Conservation (phyloP, 2,329 filamentous ascomycete species). For the Sporothrix pseudoabietina region DNA sequence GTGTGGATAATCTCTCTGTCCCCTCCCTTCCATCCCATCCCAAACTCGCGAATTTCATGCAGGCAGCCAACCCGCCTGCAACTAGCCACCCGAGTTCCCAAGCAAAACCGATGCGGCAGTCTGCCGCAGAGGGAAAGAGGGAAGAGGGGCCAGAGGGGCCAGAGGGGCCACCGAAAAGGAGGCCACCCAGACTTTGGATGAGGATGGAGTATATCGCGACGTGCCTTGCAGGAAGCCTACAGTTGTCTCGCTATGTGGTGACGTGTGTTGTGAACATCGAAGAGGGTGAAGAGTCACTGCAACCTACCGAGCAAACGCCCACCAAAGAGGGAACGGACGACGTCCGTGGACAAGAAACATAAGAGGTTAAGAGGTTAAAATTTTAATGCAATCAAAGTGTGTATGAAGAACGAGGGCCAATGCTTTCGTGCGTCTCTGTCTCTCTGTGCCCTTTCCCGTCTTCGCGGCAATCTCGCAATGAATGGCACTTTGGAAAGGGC, state of each 20-base stretch:
- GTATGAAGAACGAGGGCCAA: background rate
- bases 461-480: background rate
- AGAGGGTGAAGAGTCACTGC: background rate
- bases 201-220: background rate
- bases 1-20: background rate
- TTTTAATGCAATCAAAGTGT: background rate
- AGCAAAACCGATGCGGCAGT: constrained; percentile 1
- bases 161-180: background rate
- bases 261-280: background rate
- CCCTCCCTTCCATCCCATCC: background rate
- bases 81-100: constrained; percentile 12
- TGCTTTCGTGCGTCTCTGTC: background rate
- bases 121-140: background rate
- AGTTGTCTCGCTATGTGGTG: background rate
- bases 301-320: background rate
- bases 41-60: constrained; percentile 2
- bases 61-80: constrained; percentile 16
- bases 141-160: too few relatives aligned
- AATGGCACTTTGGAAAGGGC: background rate
- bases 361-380: constrained; percentile 2
- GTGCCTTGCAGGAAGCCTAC: background rate
- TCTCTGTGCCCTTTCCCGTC: constrained; percentile 5
- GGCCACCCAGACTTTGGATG: background rate
- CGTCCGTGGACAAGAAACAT: constrained; percentile 3
- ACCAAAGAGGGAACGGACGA: background rate